Conservation (phyloP, 179 eudicot genomes). For the Corrigiola litoralis region DNA sequence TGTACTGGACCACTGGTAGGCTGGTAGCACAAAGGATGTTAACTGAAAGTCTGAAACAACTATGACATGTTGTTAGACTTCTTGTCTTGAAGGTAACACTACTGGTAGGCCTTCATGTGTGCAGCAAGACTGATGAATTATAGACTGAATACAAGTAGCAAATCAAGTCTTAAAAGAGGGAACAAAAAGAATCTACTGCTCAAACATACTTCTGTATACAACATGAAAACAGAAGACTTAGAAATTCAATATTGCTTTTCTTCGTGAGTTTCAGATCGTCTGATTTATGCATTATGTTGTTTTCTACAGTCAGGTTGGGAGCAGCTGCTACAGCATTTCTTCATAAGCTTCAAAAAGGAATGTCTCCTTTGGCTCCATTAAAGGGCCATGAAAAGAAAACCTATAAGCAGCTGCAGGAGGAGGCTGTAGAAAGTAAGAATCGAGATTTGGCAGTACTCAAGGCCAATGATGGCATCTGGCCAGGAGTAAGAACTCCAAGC, state of each 20-base stretch:
- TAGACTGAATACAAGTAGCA: no score
- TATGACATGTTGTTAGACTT: no score
- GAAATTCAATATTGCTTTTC: not conserved
- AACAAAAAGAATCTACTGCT: no score
- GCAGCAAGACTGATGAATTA: no score
- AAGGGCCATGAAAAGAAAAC: conserved; percentile 80
- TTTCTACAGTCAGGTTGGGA: conserved; percentile 66
- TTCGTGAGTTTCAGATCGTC: conserved; percentile 3
- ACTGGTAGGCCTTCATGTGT: no score
- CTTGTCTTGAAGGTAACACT: no score
- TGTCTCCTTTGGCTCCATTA: conserved; percentile 76
- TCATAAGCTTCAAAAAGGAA: conserved; percentile 84
- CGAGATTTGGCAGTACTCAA: conserved; percentile 83
- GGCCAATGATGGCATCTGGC: conserved; percentile 90
- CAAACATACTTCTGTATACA: not conserved
- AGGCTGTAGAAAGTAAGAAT: conserved; percentile 75
- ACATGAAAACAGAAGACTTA: not conserved
- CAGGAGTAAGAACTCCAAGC: conserved; percentile 80
- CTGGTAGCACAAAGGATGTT: no score
- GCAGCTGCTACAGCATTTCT: conserved; percentile 85
- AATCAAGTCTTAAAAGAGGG: no score
- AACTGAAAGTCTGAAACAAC: no score
- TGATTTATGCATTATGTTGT: conserved; percentile 8
- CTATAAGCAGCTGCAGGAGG: conserved; percentile 78
- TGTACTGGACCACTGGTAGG: no score